phyloP scores from a whole-genome alignment of 306 rosid genomes.

The Rosa lucieae region DNA sequence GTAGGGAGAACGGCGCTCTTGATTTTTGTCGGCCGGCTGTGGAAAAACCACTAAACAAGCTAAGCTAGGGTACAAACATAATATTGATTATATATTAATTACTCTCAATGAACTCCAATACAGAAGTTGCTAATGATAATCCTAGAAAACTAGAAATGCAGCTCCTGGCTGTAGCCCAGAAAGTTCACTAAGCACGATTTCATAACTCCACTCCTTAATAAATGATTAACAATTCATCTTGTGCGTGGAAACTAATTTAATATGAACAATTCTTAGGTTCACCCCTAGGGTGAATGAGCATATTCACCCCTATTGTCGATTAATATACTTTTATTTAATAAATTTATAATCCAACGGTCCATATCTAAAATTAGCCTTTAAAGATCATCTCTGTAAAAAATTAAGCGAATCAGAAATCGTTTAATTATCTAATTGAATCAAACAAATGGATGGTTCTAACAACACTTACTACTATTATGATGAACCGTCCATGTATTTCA shows the following conservation, averaged over 20 bases:
- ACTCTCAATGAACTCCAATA: not conserved
- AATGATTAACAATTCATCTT: not conserved
- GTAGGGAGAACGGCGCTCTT: slow-evolving; percentile 43
- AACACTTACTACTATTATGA: too few relatives aligned
- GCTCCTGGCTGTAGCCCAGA: not conserved
- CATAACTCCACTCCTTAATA: not conserved
- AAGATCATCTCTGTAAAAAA: too few relatives aligned
- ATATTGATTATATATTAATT: not conserved
- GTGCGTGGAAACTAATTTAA: not conserved
- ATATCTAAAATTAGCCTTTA: too few relatives aligned
- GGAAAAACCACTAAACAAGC: slow-evolving; percentile 55
- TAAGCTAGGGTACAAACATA: not conserved
- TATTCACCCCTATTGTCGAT: too few relatives aligned
- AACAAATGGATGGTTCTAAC: too few relatives aligned
- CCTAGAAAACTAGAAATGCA: not conserved
- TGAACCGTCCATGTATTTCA: too few relatives aligned
- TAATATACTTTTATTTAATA: too few relatives aligned
- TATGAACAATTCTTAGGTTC: too few relatives aligned
- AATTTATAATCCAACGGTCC: too few relatives aligned
- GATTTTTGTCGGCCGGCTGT: slow-evolving; percentile 61
- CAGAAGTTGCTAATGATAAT: not conserved
- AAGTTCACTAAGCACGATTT: not conserved
- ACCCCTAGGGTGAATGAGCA: too few relatives aligned
- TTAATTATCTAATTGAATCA: too few relatives aligned
- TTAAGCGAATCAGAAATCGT: too few relatives aligned